Base-by-base conservation (phyloP, 73 alveolate species). In the Stentor roeselii region DNA sequence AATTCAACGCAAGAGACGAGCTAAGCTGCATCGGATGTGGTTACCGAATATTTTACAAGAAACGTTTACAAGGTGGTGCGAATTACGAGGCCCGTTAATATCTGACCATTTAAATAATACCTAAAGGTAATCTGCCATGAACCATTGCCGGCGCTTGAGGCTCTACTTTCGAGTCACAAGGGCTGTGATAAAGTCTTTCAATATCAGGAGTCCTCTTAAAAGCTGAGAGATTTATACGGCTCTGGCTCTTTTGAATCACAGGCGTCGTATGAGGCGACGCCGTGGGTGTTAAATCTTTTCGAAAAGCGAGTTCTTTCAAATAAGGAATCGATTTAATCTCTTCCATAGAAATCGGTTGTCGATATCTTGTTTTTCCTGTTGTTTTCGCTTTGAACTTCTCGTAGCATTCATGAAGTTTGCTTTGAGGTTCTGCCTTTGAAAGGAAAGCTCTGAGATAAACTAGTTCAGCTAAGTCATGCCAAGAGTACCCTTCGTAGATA, bases 1-100 rank as follows among this genome's bases (percentile, higher is more conserved):
- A 67, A 67, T 67, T 67, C 80, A 67, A n/a, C 21, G 14, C 41
- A 15, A 67, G 37, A 32, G 80, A 67, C 80, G 80, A 67, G 37
- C 37, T 67, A 21, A 67, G 41, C n/a, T 67, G 80, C 80, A 67
- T 67, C 80, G 80, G 80, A 30, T 67, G 80, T 32, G 80, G 80
- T 11, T 67, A 67, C 80, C 21, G 80, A 67, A 67, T 67, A 21
- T 67, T 67, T 67, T 67, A 67, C 41, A 67, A 67, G 41, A 67
- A 67, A 34, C n/a, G 80, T 11, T 32, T 67, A 11, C 42, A 36
- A 21, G 80, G 37, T 21, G 80, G 80, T 14, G 37, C 37, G 50
- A 36, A 67, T 27, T 67, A 67, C 34, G 80, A 67, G 34, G 80
- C 80, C 21, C 21, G 80, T 27, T 67, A 67, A 67, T 40, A 27